phyloP scores from a whole-genome alignment of 78 protist genomes.

The Pelomyxa schiedti region DNA sequence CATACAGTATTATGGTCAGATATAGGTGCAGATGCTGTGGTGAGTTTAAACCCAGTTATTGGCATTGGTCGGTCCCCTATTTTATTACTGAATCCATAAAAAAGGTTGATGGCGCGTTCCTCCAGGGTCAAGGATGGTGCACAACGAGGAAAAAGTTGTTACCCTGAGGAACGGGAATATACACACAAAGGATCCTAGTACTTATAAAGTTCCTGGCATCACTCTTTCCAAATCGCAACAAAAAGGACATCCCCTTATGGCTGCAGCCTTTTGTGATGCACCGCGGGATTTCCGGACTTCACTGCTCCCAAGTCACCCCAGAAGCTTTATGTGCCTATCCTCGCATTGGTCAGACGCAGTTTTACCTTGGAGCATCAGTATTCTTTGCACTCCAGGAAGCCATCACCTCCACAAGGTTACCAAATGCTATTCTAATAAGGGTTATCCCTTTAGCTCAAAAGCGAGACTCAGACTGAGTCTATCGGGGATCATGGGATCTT shows the following conservation, averaged over 20 bases:
- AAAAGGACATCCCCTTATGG: too few relatives aligned
- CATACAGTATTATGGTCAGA: conserved; percentile 51
- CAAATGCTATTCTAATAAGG: too few relatives aligned
- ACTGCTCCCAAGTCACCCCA: conserved; percentile 48
- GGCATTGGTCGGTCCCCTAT: conserved; percentile 87
- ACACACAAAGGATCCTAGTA: conserved; percentile 58
- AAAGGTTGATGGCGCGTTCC: conserved; percentile 87
- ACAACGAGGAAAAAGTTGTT: conserved; percentile 77
- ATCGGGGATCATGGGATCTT: too few relatives aligned
- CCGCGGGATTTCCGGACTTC: conserved; percentile 64
- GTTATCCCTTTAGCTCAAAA: too few relatives aligned
- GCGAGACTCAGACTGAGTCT: too few relatives aligned
- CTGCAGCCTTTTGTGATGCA: too few relatives aligned
- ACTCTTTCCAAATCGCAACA: too few relatives aligned
- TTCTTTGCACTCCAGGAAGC: conserved; percentile 67
- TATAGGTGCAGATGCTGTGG: conserved; percentile 87
- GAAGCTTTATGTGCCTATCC: conserved; percentile 56
- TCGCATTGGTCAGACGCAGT: conserved; percentile 86
- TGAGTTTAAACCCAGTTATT: conserved; percentile 78
- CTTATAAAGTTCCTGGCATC: conserved; percentile 49
- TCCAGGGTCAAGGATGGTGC: conserved; percentile 76
- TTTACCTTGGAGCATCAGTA: conserved; percentile 57
- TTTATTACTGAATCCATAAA: too few relatives aligned
- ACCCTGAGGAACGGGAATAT: conserved; percentile 23
- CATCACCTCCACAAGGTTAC: conserved; percentile 6